A percentile compares a stretch with the other conserved stretches of the same genome.
Evolutionary conservation across 2,329 filamentous ascomycete genomes (phyloP).

Genomic region (Lasiodiplodia sp.): DNA sequence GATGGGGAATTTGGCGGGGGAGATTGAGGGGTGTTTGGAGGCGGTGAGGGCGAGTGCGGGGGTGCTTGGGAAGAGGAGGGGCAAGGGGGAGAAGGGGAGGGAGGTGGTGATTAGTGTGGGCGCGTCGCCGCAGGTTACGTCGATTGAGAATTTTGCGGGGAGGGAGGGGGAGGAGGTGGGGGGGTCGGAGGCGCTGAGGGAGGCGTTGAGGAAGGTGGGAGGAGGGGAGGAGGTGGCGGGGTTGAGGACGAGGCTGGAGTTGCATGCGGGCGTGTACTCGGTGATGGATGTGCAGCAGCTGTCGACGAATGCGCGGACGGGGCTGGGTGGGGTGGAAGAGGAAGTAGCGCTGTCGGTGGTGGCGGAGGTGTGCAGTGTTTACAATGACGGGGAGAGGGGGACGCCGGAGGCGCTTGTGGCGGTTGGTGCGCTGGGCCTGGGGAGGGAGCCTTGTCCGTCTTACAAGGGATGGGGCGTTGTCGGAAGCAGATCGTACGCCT

Average conservation of each 20-base stretch:
- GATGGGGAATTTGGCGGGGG: too few species aligned
- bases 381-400: constrained; percentile 57
- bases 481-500: not conserved
- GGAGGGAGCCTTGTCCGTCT: constrained; percentile 73
- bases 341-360: constrained; percentile 73
- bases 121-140: too few species aligned
- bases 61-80: too few species aligned
- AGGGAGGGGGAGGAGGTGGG: not conserved
- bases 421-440: constrained; percentile 73
- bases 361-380: constrained; percentile 75
- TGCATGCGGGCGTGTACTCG: constrained; percentile 80
- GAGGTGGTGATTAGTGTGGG: too few species aligned
- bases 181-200: constrained; percentile 36
- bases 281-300: constrained; percentile 81
- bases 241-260: constrained; percentile 57
- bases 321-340: constrained; percentile 54
- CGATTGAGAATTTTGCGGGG: too few species aligned
- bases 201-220: constrained; percentile 46
- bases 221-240: constrained; percentile 47
- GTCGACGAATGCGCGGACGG: constrained; percentile 69
- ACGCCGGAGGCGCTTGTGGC: constrained; percentile 72
- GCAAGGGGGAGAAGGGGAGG: too few species aligned
- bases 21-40: too few species aligned
- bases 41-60: too few species aligned
- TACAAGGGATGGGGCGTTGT: constrained; percentile 77